Conservation (phyloP, 2,329 filamentous ascomycete species). For the Myriosclerotinia curreyana region DNA sequence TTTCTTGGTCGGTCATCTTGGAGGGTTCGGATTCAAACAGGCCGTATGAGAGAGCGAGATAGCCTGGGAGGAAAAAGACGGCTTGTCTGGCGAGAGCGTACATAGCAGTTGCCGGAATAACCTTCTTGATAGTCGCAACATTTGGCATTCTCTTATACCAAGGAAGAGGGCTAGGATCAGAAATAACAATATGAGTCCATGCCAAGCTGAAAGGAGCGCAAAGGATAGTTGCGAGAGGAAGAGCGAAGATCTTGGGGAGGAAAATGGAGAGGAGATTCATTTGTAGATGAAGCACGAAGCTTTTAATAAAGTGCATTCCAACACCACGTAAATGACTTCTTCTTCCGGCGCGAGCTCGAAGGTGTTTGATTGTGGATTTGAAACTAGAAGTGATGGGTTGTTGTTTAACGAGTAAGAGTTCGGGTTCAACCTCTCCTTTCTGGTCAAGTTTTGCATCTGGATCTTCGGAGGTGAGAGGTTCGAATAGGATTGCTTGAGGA, state of each 20-base stretch:
- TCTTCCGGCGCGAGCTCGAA: slow-evolving; percentile 63
- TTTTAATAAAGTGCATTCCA: slow-evolving; percentile 48
- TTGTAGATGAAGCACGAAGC: slow-evolving; percentile 39
- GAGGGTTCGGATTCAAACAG: slow-evolving; percentile 37
- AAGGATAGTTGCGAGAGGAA: slow-evolving; percentile 56
- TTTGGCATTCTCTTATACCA: slow-evolving; percentile 66
- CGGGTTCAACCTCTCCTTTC: slow-evolving; percentile 39
- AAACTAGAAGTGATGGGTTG: slow-evolving; percentile 62
- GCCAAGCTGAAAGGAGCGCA: slow-evolving; percentile 67
- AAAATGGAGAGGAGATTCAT: slow-evolving; percentile 43
- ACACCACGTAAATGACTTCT: slow-evolving; percentile 69
- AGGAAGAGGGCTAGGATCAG: slow-evolving; percentile 58
- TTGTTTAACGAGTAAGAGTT: slow-evolving; percentile 47
- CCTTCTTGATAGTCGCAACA: slow-evolving; percentile 63
- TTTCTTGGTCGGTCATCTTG: slow-evolving; percentile 32
- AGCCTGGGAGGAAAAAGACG: slow-evolving; percentile 47
- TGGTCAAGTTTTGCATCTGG: slow-evolving; percentile 37
- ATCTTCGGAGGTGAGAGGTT: slow-evolving; percentile 41
- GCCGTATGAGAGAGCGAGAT: slow-evolving; percentile 40
- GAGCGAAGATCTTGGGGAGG: slow-evolving; percentile 46
- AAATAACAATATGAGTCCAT: slow-evolving; percentile 86
- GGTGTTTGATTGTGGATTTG: slow-evolving; percentile 55
- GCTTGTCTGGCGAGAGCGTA: slow-evolving; percentile 58
- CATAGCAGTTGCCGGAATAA: slow-evolving; percentile 64
- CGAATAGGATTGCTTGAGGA: slow-evolving; percentile 51